phyloP scores from a whole-genome alignment of 352 stramenopile genomes.

The Detonula confervacea region DNA sequence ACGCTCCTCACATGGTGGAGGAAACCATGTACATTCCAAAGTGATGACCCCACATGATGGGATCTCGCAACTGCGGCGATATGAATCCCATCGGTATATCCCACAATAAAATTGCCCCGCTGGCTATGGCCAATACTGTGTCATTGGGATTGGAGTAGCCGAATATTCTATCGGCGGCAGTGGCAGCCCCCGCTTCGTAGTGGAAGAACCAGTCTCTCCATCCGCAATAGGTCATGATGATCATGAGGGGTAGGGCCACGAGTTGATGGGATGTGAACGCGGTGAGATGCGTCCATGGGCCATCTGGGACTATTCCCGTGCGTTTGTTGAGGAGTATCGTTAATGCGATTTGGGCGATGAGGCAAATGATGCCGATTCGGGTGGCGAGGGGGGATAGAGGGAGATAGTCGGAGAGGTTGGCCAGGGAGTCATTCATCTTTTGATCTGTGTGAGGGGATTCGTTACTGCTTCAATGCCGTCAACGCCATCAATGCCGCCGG shows the following conservation, averaged over 20 bases:
- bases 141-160: slow-evolving; percentile 26
- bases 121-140: slow-evolving; percentile 35
- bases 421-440: slow-evolving; percentile 30
- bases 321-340: slow-evolving; percentile 44
- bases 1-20: slow-evolving; percentile 40
- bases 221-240: slow-evolving; percentile 51
- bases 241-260: slow-evolving; percentile 57
- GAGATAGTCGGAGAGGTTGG: slow-evolving; percentile 19
- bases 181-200: slow-evolving; percentile 4
- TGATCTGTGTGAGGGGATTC: too few relatives aligned
- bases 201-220: slow-evolving; percentile 49
- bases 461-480: too few relatives aligned
- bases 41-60: slow-evolving; percentile 64
- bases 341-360: slow-evolving; percentile 35
- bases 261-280: slow-evolving; percentile 60
- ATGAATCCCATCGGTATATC: slow-evolving; percentile 56
- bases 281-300: slow-evolving; percentile 56
- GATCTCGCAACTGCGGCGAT: slow-evolving; percentile 38
- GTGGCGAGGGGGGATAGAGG: slow-evolving; percentile 40
- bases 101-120: slow-evolving; percentile 57
- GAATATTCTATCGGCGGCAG: slow-evolving; percentile 39
- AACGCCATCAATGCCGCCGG: too few relatives aligned
- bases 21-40: slow-evolving; percentile 60
- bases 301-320: slow-evolving; percentile 21
- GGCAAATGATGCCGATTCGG: slow-evolving; percentile 36